Evolutionary conservation across 108 stramenopile genomes (phyloP).

Genomic region (Cyclotella cryptica): DNA sequence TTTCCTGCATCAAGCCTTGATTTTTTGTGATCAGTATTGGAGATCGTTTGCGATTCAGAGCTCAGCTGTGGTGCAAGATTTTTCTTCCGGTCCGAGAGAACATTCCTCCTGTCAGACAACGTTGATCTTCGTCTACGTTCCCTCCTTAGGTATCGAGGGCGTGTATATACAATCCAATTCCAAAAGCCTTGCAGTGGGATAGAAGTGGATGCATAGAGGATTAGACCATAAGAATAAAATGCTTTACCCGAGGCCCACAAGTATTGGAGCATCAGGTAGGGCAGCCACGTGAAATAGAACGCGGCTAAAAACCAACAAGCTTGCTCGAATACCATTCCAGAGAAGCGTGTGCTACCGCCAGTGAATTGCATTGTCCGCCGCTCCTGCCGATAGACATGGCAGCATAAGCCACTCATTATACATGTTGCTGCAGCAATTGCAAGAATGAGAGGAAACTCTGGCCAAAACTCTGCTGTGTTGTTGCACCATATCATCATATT

Average conservation of each 20-base stretch:
- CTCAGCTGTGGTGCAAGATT: too few species aligned
- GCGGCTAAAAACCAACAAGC: not conserved
- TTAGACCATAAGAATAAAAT: constrained; percentile 17
- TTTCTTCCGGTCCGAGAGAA: too few species aligned
- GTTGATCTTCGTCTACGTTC: too few species aligned
- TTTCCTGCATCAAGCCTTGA: too few species aligned
- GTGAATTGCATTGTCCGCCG: not conserved
- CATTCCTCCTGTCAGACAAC: too few species aligned
- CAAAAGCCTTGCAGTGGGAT: constrained; percentile 37
- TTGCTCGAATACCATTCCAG: constrained; percentile 12
- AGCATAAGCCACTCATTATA: not conserved
- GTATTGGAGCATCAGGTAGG: constrained; percentile 7
- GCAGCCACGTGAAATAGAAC: constrained; percentile 11
- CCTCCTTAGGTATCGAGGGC: not conserved
- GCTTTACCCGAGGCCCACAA: constrained; percentile 27
- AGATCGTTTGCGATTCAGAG: too few species aligned
- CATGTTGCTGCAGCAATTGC: constrained; percentile 13
- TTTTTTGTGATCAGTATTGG: too few species aligned
- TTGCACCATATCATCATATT: constrained; percentile 13
- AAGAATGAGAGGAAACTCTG: constrained; percentile 23
- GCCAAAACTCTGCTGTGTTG: constrained; percentile 23
- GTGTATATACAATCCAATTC: constrained; percentile 13
- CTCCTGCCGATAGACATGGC: not conserved
- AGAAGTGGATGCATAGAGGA: constrained; percentile 19
- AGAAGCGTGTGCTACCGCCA: not conserved